Conservation (phyloP, 2,329 filamentous ascomycete genomes). For the Apiospora koreana region DNA sequence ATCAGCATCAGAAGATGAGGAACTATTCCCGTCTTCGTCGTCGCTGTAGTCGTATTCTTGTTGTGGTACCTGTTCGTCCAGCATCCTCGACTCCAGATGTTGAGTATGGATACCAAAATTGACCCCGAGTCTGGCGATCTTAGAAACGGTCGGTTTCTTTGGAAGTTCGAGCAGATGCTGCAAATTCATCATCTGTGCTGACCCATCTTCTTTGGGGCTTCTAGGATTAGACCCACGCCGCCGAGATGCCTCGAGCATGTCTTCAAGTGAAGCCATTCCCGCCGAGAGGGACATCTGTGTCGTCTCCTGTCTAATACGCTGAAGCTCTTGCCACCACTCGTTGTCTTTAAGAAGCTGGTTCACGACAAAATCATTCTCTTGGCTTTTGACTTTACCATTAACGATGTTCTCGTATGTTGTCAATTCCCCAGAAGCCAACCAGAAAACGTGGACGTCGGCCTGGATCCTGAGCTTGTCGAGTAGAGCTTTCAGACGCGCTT, state of each 20-base stretch:
- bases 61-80: constrained; percentile 37
- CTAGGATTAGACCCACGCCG: constrained; percentile 47
- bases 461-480: constrained; percentile 81
- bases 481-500: constrained; percentile 68
- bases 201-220: constrained; percentile 25
- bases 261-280: constrained; percentile 44
- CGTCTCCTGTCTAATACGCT: constrained; percentile 49
- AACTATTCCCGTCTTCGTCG: constrained; percentile 22
- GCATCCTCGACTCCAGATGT: constrained; percentile 63
- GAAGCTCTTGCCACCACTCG: constrained; percentile 81
- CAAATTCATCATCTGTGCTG: constrained; percentile 45
- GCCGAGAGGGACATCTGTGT: constrained; percentile 42
- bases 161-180: constrained; percentile 64
- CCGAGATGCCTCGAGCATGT: constrained; percentile 45
- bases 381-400: constrained; percentile 62
- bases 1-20: constrained; percentile 28
- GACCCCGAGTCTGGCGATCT: constrained; percentile 58
- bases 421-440: constrained; percentile 73
- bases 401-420: constrained; percentile 77
- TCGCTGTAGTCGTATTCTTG: constrained; percentile 22
- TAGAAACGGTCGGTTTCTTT: constrained; percentile 56
- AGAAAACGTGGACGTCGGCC: constrained; percentile 78
- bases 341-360: constrained; percentile 69
- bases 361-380: constrained; percentile 60
- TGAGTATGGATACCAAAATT: constrained; percentile 77